Evolutionary conservation across 2,329 filamentous ascomycete genomes (phyloP).

Genomic region (Neofusicoccum cordaticola): DNA sequence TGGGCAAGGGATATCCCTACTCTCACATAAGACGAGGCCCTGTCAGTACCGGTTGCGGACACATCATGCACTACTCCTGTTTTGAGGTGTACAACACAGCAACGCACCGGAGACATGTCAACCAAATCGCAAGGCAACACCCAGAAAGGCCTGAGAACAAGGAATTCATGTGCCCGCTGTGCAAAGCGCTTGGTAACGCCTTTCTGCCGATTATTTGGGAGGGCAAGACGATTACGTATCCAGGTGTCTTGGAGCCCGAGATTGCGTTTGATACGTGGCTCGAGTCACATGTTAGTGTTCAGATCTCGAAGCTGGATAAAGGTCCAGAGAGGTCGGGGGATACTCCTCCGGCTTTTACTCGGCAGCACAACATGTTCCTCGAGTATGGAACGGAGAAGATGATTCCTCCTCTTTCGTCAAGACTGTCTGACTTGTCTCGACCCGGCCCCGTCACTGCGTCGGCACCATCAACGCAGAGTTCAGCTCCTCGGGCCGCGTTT

Average conservation of each 20-base stretch:
- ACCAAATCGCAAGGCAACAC: constrained; percentile 92
- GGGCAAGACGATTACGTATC: constrained; percentile 79
- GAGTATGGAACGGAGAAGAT: constrained; percentile 52
- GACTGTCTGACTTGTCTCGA: constrained; percentile 36
- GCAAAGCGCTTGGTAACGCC: constrained; percentile 92
- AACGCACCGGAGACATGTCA: constrained; percentile 76
- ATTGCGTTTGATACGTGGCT: constrained; percentile 68
- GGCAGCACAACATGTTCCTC: constrained; percentile 49
- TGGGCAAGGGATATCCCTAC: constrained; percentile 85
- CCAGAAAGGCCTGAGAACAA: constrained; percentile 75
- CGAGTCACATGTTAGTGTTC: constrained; percentile 53
- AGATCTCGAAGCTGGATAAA: constrained; percentile 50
- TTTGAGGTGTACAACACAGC: constrained; percentile 90
- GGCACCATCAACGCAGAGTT: background rate
- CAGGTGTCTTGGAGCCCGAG: constrained; percentile 62
- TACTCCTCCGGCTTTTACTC: constrained; percentile 26
- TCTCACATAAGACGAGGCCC: constrained; percentile 67
- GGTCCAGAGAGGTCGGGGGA: constrained; percentile 34
- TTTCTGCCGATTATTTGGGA: constrained; percentile 97
- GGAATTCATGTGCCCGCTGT: constrained; percentile 94
- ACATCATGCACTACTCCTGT: constrained; percentile 97
- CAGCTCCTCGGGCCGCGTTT: background rate
- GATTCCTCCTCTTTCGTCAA: constrained; percentile 48
- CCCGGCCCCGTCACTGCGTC: constrained; percentile 12
- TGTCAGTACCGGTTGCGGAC: constrained; percentile 86